Base-by-base conservation (phyloP, 768 basidiomycete species). In the Leccinum truebloodii region DNA sequence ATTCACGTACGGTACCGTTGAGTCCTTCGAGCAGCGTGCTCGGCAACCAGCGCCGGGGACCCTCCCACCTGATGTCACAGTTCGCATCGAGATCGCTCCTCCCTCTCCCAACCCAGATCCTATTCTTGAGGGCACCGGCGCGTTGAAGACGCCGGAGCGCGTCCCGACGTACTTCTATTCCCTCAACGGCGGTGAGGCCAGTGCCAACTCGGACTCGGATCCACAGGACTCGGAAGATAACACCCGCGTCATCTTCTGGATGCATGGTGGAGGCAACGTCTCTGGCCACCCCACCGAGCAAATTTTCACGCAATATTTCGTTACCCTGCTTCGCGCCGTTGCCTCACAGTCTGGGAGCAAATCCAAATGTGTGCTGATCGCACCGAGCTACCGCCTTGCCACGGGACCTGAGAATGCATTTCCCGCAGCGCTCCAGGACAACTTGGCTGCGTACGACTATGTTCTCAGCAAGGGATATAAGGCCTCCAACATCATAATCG, bases 321-420 rank as follows among this genome's bases (percentile, higher is more conserved):
- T 6, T 4, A 26, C 50, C 22, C 9, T 68, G 2, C 68, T 69
- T 54, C 66, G 61, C 1, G 57, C 48, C 0, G 20, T 58, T n/a
- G 60, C 66, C 22, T 24, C 30, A 1, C 39, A 13, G 20, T 50
- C 65, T 28, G 53, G 44, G 20, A 50, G 53, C 18, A 12, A 58
- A 1, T 12, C 44, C 41, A 57, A 56, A 2, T 63, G 52, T 18
- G 55, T 69, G 2, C 51, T 71, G 22, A 16, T 67, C 46, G 68
- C 68, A 0, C 72, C 71, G 12, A 60, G 61, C 37, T 71, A 69
- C 54, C 64, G 72, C 12, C 65, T 73, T n/a, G 62, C 69, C 14
- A 71, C 65, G 1, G 28, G 55, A 20, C 65, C 67, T 0, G 57
- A 71, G 57, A 73, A 71, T 9, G 12, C 55, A 1, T 71, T 69